phyloP scores from a whole-genome alignment of 2,329 filamentous ascomycete genomes.

The Fusarium tuaranense region DNA sequence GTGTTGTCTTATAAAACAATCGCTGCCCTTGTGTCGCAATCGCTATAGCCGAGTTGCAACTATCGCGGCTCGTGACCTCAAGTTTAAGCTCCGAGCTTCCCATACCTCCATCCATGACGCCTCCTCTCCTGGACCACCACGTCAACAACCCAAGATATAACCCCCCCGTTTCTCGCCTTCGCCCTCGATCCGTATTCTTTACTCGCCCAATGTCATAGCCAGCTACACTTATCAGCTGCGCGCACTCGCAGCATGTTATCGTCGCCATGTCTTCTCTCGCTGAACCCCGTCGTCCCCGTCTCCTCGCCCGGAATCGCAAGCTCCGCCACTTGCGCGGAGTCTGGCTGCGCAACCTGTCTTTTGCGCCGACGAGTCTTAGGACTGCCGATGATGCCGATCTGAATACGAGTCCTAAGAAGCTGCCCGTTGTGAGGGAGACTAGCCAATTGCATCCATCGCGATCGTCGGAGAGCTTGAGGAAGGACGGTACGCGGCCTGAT shows the following conservation, averaged over 20 bases:
- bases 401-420: constrained; percentile 76
- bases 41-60: constrained; percentile 43
- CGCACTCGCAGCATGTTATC: constrained; percentile 34
- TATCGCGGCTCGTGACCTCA: constrained; percentile 40
- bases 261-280: constrained; percentile 51
- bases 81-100: constrained; percentile 36
- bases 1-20: background rate
- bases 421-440: constrained; percentile 62
- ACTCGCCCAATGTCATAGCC: constrained; percentile 36
- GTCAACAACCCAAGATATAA: background rate
- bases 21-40: constrained; percentile 1
- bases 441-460: constrained; percentile 65
- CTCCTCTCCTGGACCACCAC: constrained; percentile 13
- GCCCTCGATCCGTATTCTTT: constrained; percentile 5
- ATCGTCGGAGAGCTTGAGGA: constrained; percentile 65
- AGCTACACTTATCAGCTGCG: constrained; percentile 24
- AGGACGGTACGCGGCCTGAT: constrained; percentile 51
- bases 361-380: constrained; percentile 68
- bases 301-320: constrained; percentile 82
- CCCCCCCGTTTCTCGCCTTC: background rate
- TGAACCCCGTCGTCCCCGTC: constrained; percentile 59
- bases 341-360: constrained; percentile 85
- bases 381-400: constrained; percentile 85
- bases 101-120: constrained; percentile 25
- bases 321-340: constrained; percentile 89